Evolutionary conservation across 2,329 filamentous ascomycete genomes (phyloP).

Genomic region (Aspergillus pseudonomiae): DNA sequence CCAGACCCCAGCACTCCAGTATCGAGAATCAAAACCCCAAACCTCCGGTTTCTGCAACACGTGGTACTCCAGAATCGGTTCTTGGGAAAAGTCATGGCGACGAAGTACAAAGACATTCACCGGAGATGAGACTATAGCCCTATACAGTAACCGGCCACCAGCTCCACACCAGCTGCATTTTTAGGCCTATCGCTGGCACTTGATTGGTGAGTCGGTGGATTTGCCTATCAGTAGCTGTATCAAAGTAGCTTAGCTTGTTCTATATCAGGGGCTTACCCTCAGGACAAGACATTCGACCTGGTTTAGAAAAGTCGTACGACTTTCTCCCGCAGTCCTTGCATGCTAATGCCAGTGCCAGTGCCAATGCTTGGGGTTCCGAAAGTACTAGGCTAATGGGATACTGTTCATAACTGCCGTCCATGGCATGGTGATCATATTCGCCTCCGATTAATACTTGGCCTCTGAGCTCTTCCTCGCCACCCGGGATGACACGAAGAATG

Average conservation of each 20-base stretch:
- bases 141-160: constrained; percentile 2
- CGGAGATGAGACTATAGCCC: background rate
- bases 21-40: background rate
- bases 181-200: too few relatives aligned
- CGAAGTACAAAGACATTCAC: constrained; percentile 1
- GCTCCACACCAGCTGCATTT: background rate
- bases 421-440: background rate
- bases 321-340: background rate
- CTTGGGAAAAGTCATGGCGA: background rate
- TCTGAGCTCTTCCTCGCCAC: background rate
- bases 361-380: background rate
- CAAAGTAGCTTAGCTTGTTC: background rate
- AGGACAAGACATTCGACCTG: background rate
- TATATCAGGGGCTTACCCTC: background rate
- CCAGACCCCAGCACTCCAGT: constrained; percentile 4
- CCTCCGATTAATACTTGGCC: background rate
- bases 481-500: background rate
- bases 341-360: background rate
- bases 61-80: background rate
- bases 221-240: background rate
- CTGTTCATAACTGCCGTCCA: background rate
- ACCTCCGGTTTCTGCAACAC: background rate
- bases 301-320: background rate
- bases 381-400: background rate
- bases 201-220: background rate